Evolutionary conservation across 2,329 filamentous ascomycete species (phyloP).

Genomic region (Chrysoporthe cubensis): DNA sequence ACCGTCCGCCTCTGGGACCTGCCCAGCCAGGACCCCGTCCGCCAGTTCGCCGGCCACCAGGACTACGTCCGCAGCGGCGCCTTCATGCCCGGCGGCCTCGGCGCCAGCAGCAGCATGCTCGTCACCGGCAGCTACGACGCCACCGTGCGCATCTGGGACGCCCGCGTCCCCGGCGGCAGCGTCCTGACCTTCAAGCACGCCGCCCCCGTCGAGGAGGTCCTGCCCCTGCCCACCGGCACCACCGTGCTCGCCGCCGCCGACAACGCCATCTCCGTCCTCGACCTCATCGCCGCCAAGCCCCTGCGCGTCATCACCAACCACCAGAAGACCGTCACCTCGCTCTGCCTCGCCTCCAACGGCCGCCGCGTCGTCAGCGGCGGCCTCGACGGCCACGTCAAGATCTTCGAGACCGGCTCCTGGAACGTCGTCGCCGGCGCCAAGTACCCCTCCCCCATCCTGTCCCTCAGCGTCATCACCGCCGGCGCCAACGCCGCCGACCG

Average conservation of each 20-base stretch:
- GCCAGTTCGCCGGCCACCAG: conserved; percentile 81
- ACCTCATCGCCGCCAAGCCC: conserved; percentile 88
- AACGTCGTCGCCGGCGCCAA: conserved; percentile 95
- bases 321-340: conserved; percentile 93
- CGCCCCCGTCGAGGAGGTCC: conserved; percentile 85
- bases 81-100: conserved; percentile 75
- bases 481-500: conserved; percentile 78
- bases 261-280: conserved; percentile 86
- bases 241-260: conserved; percentile 84
- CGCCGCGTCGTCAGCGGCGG: conserved; percentile 83
- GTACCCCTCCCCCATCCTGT: conserved; percentile 89
- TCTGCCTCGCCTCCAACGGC: conserved; percentile 80
- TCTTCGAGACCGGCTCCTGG: conserved; percentile 93
- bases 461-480: conserved; percentile 74
- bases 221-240: conserved; percentile 84
- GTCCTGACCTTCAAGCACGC: conserved; percentile 96
- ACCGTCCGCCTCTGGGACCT: conserved; percentile 95
- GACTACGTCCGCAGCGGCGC: conserved; percentile 90
- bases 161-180: conserved; percentile 66
- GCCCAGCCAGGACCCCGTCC: conserved; percentile 74
- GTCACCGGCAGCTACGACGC: conserved; percentile 94
- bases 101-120: conserved; percentile 70
- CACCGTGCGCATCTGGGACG: conserved; percentile 93
- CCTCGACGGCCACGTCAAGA: conserved; percentile 94
- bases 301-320: conserved; percentile 88